Evolutionary conservation across 1,284 basidiomycete species (phyloP).

Genomic region (Sporisorium graminicola): DNA sequence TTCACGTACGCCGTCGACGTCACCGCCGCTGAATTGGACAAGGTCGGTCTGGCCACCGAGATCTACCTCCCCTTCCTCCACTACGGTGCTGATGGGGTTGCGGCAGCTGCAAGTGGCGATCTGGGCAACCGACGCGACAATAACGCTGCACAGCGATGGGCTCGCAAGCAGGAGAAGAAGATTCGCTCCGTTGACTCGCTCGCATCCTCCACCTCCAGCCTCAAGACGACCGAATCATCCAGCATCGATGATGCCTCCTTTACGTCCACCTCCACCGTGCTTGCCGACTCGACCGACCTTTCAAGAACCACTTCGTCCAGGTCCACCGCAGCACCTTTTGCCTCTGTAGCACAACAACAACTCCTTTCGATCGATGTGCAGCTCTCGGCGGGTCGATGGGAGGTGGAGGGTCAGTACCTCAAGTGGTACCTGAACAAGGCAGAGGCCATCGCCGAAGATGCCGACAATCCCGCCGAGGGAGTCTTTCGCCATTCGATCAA

Average conservation of each 20-base stretch:
- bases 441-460: conserved; percentile 42
- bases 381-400: conserved; percentile 79
- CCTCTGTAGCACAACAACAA: conserved; percentile 7
- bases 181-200: conserved; percentile 22
- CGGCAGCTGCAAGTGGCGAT: conserved; percentile 48
- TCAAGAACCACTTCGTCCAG: conserved; percentile 13
- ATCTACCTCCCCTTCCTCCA: conserved; percentile 90
- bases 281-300: conserved; percentile 27
- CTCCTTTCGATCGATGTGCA: conserved; percentile 69
- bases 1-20: conserved; percentile 50
- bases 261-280: conserved; percentile 27
- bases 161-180: conserved; percentile 32
- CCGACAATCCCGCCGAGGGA: conserved; percentile 18
- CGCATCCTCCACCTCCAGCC: conserved; percentile 24
- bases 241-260: conserved; percentile 23
- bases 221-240: conserved; percentile 4
- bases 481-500: conserved; percentile 47
- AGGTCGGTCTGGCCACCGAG: conserved; percentile 77
- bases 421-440: conserved; percentile 81
- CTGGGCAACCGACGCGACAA: conserved; percentile 28
- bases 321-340: not conserved
- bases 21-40: conserved; percentile 29
- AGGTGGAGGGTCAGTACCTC: conserved; percentile 78
- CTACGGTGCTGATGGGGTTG: conserved; percentile 76
- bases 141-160: conserved; percentile 20